Conservation (phyloP, 257 asterid species). For the Cruciata laevipes region DNA sequence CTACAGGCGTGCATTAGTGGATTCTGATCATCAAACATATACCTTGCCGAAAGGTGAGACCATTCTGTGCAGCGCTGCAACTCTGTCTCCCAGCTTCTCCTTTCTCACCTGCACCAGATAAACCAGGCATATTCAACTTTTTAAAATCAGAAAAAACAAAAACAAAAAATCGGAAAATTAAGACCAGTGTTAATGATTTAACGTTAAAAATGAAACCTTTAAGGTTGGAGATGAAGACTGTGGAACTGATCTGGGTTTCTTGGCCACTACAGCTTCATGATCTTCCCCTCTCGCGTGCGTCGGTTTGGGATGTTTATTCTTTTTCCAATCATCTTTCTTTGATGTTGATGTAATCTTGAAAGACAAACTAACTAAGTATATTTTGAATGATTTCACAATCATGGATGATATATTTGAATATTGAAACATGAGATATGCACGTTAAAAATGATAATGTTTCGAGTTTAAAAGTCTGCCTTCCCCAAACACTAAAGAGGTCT, state of each 20-base stretch:
- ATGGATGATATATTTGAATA: too few relatives aligned
- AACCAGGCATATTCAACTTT: not conserved
- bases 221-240: slow-evolving; percentile 21
- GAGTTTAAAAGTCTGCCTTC: too few relatives aligned
- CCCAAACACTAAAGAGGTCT: too few relatives aligned
- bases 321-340: slow-evolving; percentile 17
- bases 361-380: not conserved
- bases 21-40: slow-evolving; percentile 5
- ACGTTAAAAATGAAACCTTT: slow-evolving; percentile 17
- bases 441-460: too few relatives aligned
- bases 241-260: slow-evolving; percentile 22
- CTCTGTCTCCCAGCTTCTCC: slow-evolving; percentile 36
- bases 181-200: not conserved
- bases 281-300: not conserved
- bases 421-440: too few relatives aligned
- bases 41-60: slow-evolving; percentile 42
- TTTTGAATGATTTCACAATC: too few relatives aligned
- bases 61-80: slow-evolving; percentile 36
- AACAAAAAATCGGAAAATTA: too few relatives aligned
- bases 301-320: slow-evolving; percentile 9
- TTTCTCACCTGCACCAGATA: slow-evolving; percentile 21
- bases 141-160: not conserved
- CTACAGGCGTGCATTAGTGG: slow-evolving; percentile 12
- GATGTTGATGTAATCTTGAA: slow-evolving; percentile 18
- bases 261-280: slow-evolving; percentile 12